These are phyloP conservation scores for Pythium diclinum DNA, from an alignment of 352 stramenopile species.

Conservation along the genomic window DNA sequence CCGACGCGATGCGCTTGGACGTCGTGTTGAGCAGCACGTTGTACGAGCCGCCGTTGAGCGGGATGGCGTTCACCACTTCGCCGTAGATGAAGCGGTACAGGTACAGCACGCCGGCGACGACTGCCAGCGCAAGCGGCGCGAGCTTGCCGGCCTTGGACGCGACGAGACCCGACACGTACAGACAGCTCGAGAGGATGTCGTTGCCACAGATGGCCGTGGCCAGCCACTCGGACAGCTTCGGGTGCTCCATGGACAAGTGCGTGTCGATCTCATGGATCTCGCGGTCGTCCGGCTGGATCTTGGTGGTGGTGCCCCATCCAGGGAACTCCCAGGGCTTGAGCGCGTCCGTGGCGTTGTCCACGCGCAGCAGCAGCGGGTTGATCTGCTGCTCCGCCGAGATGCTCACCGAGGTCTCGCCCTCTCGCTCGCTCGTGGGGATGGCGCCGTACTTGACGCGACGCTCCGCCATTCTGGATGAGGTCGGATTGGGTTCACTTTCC, in stretches of 20 bases:
- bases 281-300: constrained; percentile 51
- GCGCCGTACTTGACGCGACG: constrained; percentile 50
- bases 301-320: constrained; percentile 70
- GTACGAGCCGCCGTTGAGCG: constrained; percentile 94
- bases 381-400: constrained; percentile 44
- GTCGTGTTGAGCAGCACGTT: constrained; percentile 96
- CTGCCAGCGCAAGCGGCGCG: constrained; percentile 82
- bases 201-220: constrained; percentile 95
- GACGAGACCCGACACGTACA: constrained; percentile 88
- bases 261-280: constrained; percentile 75
- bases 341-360: constrained; percentile 66
- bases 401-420: constrained; percentile 31
- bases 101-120: constrained; percentile 90
- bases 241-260: constrained; percentile 68
- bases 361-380: constrained; percentile 65
- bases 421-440: constrained; percentile 35
- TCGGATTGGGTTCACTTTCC: not conserved
- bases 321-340: constrained; percentile 86
- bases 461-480: constrained; percentile 28
- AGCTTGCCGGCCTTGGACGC: constrained; percentile 89
- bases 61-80: constrained; percentile 92
- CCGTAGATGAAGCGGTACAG: constrained; percentile 93
- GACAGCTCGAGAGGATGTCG: constrained; percentile 93
- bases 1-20: constrained; percentile 90
- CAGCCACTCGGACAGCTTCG: constrained; percentile 90